Percentiles rank a stretch among this genome's conserved stretches.
phyloP scores from a whole-genome alignment of 2,329 filamentous ascomycete species.

The Sordariomycetes sp. region DNA sequence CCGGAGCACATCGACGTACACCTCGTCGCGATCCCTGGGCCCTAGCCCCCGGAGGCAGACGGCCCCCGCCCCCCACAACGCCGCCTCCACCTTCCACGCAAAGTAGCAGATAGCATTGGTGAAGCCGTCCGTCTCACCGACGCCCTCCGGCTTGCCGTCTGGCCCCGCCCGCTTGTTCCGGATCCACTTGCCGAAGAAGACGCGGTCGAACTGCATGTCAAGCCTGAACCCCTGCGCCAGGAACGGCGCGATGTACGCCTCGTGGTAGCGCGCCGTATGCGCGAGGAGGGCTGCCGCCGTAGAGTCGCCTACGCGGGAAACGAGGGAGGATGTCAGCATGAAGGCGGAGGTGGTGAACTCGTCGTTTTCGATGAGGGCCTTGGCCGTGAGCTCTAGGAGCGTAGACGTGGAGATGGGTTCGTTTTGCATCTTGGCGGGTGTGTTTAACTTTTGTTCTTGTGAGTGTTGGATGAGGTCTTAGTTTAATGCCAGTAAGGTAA shows the following conservation, averaged over 20 bases:
- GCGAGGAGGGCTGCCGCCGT: neutral
- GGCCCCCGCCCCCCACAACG: conserved; percentile 4
- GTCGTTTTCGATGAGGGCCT: neutral
- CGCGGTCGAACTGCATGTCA: neutral
- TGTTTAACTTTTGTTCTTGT: neutral
- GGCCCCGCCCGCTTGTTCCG: neutral
- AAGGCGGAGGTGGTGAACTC: neutral
- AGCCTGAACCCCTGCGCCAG: neutral
- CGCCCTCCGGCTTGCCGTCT: too few relatives aligned
- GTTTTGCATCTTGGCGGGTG: neutral
- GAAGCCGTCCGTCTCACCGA: neutral
- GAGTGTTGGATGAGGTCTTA: too few relatives aligned
- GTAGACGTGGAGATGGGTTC: neutral
- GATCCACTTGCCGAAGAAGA: neutral
- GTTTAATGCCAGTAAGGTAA: too few relatives aligned
- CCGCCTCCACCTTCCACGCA: conserved; percentile 1
- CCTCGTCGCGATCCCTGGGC: neutral
- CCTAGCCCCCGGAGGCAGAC: conserved; percentile 8
- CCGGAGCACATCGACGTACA: neutral
- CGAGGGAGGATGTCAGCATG: neutral
- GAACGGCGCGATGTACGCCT: neutral
- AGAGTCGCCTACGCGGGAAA: neutral
- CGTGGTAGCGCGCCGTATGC: neutral
- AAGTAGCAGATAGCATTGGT: neutral
- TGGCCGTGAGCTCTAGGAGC: too few relatives aligned